Evolutionary conservation across 345 rosid genomes (phyloP), one percentile per base, ranked within the genome.

Genomic region (Acer yangbiense): DNA sequence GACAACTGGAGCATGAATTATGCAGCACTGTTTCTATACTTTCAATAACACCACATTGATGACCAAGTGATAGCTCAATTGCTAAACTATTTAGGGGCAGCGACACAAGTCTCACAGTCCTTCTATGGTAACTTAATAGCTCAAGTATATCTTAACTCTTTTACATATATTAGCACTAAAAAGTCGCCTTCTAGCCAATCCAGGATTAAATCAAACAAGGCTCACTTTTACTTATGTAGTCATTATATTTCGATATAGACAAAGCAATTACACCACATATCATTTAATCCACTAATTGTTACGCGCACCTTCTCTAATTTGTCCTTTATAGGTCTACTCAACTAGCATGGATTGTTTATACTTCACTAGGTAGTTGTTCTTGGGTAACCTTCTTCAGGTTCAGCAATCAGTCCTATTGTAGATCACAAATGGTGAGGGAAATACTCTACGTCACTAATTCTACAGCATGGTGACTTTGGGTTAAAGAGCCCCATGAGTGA

Each of bases 1-100:
- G 39, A 72, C 50, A 72, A 43, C 67, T 39, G 27, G 43, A 39
- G 7, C 9, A 3, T 13, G 27, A 57, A 43, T 69, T 52, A 35
- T 20, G 14, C 18, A 39, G 74, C 35, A 35, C 10, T n/a, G 29
- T 68, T 68, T 21, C 32, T 57, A 13, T 60, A 13, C 39, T 11
- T 61, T n/a, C 57, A 73, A 73, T 61, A 43, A 25, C 20, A 60
- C 17, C 76, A 71, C 43, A 61, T 12, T 8, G 7, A 72, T 20
- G 18, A 55, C 4, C 32, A 72, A 17, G 18, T 27, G 62, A 70
- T 27, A 32, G 16, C 7, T n/a, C 43, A 57, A 4, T 72, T 32
- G n/a, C 50, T 39, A 9, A 69, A 50, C 64, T 32, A 72, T 57
- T 58, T 44, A 27, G 25, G 50, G 17, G 27, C 41, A 12, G 39